Conservation (phyloP, 768 basidiomycete genomes). For the Kwoniella dejecticola region DNA sequence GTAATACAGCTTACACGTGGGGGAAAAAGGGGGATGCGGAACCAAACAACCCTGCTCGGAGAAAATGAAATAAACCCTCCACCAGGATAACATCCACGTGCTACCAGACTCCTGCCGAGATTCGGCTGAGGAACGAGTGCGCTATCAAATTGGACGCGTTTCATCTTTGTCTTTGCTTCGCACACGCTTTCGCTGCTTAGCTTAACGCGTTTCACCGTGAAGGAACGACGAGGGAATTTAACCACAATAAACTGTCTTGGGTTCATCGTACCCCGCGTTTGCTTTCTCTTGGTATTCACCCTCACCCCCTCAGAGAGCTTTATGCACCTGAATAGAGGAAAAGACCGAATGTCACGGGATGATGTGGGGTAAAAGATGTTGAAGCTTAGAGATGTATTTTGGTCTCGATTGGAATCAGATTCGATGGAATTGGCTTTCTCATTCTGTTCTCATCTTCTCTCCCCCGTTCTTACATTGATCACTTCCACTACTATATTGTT, state of each 20-base stretch:
- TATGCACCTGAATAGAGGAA: no score
- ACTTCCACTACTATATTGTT: no score
- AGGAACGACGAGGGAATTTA: background rate
- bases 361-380: no score
- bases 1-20: background rate
- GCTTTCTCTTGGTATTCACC: background rate
- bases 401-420: background rate
- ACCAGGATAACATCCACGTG: no score
- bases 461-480: background rate
- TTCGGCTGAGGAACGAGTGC: no score
- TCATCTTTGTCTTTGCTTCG: background rate
- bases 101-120: no score
- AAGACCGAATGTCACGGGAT: no score
- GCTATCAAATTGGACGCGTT: no score
- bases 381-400: no score
- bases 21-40: background rate
- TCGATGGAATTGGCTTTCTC: no score
- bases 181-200: background rate
- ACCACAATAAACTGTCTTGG: background rate
- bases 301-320: no score
- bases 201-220: constrained; percentile 8
- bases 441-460: background rate
- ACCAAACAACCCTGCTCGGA: background rate
- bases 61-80: background rate
- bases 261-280: background rate